Conservation (phyloP, 2,329 filamentous ascomycete genomes). For the Sporothrix brasiliensis region DNA sequence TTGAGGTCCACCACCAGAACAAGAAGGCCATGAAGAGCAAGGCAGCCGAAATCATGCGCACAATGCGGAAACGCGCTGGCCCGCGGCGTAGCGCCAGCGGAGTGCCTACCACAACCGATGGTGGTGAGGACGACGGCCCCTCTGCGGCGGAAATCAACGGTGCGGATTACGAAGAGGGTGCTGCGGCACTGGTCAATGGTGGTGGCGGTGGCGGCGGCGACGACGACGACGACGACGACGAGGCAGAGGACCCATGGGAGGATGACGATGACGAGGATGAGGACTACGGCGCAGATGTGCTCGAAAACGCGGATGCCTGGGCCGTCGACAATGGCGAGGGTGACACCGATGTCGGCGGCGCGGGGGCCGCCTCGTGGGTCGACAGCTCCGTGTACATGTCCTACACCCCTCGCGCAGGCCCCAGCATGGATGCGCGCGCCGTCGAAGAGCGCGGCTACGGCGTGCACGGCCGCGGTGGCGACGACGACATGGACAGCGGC, state of each 20-base stretch:
- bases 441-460: slow-evolving; percentile 92
- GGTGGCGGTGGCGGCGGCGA: slow-evolving; percentile 58
- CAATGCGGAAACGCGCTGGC: slow-evolving; percentile 69
- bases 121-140: slow-evolving; percentile 39
- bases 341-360: neutral
- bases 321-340: slow-evolving; percentile 41
- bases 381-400: slow-evolving; percentile 95
- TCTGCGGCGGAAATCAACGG: slow-evolving; percentile 48
- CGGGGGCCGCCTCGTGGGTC: slow-evolving; percentile 63
- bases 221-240: slow-evolving; percentile 45
- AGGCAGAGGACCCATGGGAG: slow-evolving; percentile 31
- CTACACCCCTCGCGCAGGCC: slow-evolving; percentile 80
- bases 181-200: slow-evolving; percentile 14
- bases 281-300: slow-evolving; percentile 71
- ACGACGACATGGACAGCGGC: slow-evolving; percentile 58
- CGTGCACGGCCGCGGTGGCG: slow-evolving; percentile 62
- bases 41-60: slow-evolving; percentile 75
- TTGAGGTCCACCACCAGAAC: slow-evolving; percentile 76
- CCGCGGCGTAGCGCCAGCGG: slow-evolving; percentile 51
- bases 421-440: slow-evolving; percentile 49
- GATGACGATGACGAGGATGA: slow-evolving; percentile 54
- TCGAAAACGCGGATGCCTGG: slow-evolving; percentile 59
- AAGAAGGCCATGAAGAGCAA: slow-evolving; percentile 64
- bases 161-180: slow-evolving; percentile 40
- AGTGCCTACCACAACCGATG: slow-evolving; percentile 42